These are phyloP conservation scores for Cystofilobasidium bisporidii DNA, from an alignment of 768 basidiomycete species.

Conservation along the genomic window DNA sequence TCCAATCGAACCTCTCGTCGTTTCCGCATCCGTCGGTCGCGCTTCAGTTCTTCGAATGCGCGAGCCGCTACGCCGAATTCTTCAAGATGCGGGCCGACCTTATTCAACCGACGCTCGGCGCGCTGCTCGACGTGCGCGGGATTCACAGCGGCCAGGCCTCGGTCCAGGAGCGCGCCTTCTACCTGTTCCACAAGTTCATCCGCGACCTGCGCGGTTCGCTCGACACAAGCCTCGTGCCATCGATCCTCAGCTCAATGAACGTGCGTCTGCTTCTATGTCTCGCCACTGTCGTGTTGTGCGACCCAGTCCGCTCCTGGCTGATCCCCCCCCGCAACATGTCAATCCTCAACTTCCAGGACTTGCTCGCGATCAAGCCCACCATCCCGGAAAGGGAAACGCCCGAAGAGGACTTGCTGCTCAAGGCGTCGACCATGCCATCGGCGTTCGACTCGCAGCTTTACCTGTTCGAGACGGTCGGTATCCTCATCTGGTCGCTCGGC, in stretches of 20 bases:
- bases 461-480: constrained; percentile 84
- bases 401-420: constrained; percentile 57
- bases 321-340: background rate
- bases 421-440: constrained; percentile 58
- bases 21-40: constrained; percentile 76
- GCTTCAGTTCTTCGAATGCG: constrained; percentile 86
- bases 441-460: constrained; percentile 81
- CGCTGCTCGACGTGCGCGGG: constrained; percentile 74
- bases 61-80: constrained; percentile 86
- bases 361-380: constrained; percentile 63
- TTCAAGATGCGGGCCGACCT: constrained; percentile 87
- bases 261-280: constrained; percentile 36
- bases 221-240: constrained; percentile 57
- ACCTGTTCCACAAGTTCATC: constrained; percentile 87
- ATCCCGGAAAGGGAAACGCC: constrained; percentile 67
- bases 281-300: constrained; percentile 30
- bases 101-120: constrained; percentile 74
- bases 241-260: constrained; percentile 51
- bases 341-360: constrained; percentile 49
- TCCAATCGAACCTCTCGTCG: constrained; percentile 68
- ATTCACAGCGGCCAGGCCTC: constrained; percentile 64
- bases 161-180: constrained; percentile 70
- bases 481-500: constrained; percentile 65
- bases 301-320: constrained; percentile 32
- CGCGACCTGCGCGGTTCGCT: constrained; percentile 71